These are phyloP conservation scores for Mycosphaerella sp. DNA, from an alignment of 2,329 filamentous ascomycete genomes.

Conservation along the genomic window DNA sequence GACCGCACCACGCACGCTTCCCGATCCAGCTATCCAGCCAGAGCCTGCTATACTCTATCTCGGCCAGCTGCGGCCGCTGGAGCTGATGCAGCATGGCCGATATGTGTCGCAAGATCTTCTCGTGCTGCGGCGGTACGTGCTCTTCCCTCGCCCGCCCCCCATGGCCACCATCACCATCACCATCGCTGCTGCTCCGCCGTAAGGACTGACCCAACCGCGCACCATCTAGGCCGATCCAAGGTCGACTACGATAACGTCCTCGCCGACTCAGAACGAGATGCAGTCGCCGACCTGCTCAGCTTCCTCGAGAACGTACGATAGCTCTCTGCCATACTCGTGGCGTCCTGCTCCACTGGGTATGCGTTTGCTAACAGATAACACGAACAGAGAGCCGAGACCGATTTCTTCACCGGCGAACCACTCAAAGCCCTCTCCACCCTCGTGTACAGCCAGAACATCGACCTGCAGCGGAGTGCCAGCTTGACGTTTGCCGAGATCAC, in stretches of 20 bases:
- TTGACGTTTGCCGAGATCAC: conserved; percentile 99
- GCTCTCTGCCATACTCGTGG: neutral
- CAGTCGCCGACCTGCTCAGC: conserved; percentile 87
- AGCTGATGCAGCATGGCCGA: conserved; percentile 28
- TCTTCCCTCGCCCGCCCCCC: neutral
- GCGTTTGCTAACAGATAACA: conserved; percentile 19
- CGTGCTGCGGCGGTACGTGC: conserved; percentile 31
- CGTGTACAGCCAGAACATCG: conserved; percentile 98
- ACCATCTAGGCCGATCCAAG: conserved; percentile 38
- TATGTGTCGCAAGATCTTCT: conserved; percentile 31
- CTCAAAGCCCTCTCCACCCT: conserved; percentile 89
- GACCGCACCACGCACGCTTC: neutral
- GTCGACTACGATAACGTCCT: conserved; percentile 49
- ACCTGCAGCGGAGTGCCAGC: conserved; percentile 92
- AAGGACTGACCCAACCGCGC: conserved; percentile 1
- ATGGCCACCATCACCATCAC: neutral
- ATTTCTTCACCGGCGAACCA: conserved; percentile 96
- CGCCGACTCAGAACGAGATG: conserved; percentile 93
- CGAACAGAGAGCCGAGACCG: conserved; percentile 82
- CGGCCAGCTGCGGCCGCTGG: conserved; percentile 14
- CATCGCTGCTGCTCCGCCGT: neutral
- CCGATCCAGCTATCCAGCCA: neutral
- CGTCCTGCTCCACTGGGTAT: neutral
- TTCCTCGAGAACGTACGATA: conserved; percentile 89
- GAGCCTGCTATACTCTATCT: neutral